Evolutionary conservation across 2,329 filamentous ascomycete species (phyloP).

Genomic region (Claviceps pazoutovae): DNA sequence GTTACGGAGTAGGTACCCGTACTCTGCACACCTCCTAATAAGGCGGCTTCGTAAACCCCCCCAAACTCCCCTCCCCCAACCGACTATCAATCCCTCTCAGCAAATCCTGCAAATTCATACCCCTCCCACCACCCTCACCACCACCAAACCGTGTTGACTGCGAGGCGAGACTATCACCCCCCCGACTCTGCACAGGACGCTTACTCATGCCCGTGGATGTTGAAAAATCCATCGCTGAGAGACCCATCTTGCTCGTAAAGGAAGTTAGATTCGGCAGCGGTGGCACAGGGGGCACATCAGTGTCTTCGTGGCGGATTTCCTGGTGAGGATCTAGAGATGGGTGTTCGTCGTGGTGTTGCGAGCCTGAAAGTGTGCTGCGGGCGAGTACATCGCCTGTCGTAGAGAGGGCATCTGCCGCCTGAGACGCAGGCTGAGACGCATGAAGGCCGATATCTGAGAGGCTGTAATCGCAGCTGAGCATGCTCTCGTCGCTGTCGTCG

Average conservation of each 20-base stretch:
- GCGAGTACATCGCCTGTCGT: slow-evolving; percentile 17
- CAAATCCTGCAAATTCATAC: slow-evolving; percentile 34
- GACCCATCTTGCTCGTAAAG: slow-evolving; percentile 16
- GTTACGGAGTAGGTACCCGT: too few relatives aligned
- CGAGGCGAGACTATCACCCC: slow-evolving; percentile 23
- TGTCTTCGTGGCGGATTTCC: slow-evolving; percentile 16
- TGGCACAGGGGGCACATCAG: slow-evolving; percentile 39
- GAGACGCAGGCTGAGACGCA: slow-evolving; percentile 25
- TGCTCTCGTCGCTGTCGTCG: slow-evolving; percentile 49
- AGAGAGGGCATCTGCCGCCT: slow-evolving; percentile 9
- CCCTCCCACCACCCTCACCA: slow-evolving; percentile 11
- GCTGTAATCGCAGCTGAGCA: slow-evolving; percentile 56
- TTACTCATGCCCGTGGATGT: neutral
- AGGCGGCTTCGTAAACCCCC: slow-evolving; percentile 33
- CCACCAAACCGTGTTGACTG: slow-evolving; percentile 21
- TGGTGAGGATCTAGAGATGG: neutral
- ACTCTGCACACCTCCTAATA: slow-evolving; percentile 22
- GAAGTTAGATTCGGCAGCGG: slow-evolving; percentile 31
- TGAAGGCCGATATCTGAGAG: slow-evolving; percentile 55
- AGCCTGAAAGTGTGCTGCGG: slow-evolving; percentile 19
- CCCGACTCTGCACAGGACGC: slow-evolving; percentile 28
- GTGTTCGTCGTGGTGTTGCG: slow-evolving; percentile 17
- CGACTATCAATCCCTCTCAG: slow-evolving; percentile 37
- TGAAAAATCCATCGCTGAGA: slow-evolving; percentile 5
- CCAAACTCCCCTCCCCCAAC: slow-evolving; percentile 29